These are phyloP conservation scores for Crithidia brevicula DNA, from an alignment of 208 protist genomes.

Conservation along the genomic window DNA sequence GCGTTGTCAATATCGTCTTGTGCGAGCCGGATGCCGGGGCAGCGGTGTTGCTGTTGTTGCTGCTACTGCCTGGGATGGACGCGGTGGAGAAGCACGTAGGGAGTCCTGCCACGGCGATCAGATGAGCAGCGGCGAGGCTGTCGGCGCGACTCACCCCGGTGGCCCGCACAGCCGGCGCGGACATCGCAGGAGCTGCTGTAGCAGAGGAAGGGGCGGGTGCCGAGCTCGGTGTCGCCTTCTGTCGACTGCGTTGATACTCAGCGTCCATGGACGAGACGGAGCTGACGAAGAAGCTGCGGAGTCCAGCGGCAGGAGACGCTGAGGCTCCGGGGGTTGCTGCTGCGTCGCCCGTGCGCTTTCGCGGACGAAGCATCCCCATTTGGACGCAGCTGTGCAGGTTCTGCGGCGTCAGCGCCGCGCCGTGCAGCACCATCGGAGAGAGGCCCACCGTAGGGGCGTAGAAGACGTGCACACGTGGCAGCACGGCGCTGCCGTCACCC, in stretches of 20 bases:
- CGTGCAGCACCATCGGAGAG: constrained; percentile 37
- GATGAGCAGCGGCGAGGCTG: constrained; percentile 31
- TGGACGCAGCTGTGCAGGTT: constrained; percentile 40
- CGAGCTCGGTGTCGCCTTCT: background rate
- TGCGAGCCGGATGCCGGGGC: background rate
- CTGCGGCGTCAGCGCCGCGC: constrained; percentile 39
- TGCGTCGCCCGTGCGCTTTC: background rate
- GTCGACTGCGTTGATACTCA: constrained; percentile 23
- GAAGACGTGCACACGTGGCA: constrained; percentile 65
- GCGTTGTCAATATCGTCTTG: constrained; percentile 46
- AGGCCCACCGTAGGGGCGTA: constrained; percentile 28
- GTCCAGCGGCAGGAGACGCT: background rate
- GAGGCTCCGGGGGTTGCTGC: background rate
- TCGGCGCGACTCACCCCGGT: constrained; percentile 4
- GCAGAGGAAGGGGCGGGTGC: background rate
- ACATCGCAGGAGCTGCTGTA: background rate
- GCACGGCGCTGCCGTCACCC: background rate
- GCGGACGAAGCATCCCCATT: constrained; percentile 15
- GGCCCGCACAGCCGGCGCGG: constrained; percentile 18
- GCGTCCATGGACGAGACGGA: constrained; percentile 37
- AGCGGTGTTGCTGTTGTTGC: background rate
- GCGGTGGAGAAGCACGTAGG: constrained; percentile 30
- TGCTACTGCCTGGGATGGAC: constrained; percentile 17
- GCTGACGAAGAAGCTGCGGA: constrained; percentile 22
- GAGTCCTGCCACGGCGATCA: constrained; percentile 49